Percentiles rank a stretch among this genome's conserved stretches.
Evolutionary conservation across 495 filamentous ascomycete genomes (phyloP).

Genomic region (Lasiosphaeria hispida): DNA sequence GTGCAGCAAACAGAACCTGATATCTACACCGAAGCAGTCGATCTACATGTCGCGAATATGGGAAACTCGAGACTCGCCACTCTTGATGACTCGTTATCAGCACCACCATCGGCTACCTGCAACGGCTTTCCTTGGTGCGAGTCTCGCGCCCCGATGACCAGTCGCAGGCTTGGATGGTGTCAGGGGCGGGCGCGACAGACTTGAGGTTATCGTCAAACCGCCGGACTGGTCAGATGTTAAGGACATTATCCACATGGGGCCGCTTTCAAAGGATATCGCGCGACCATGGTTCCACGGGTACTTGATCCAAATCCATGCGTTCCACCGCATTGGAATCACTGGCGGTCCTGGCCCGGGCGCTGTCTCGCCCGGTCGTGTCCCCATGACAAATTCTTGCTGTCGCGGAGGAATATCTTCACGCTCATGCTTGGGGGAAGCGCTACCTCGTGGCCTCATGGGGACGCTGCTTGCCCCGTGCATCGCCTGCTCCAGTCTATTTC

Average conservation of each 20-base stretch:
- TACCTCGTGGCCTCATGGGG: not conserved
- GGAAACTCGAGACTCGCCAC: not conserved
- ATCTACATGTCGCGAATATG: not conserved
- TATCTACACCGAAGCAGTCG: not conserved
- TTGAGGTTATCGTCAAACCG: no score
- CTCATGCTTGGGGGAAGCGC: no score
- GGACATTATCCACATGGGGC: not conserved
- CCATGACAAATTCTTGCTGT: not conserved
- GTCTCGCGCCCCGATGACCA: not conserved
- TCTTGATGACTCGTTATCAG: no score
- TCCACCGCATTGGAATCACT: constrained; percentile 17
- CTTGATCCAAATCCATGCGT: constrained; percentile 12
- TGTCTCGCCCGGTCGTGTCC: not conserved
- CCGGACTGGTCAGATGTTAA: no score
- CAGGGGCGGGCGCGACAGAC: no score
- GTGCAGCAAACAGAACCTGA: not conserved
- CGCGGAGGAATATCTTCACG: not conserved
- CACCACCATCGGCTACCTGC: no score
- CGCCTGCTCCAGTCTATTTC: no score
- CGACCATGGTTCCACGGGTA: constrained; percentile 6
- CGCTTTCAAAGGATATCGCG: not conserved
- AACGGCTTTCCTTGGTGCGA: not conserved
- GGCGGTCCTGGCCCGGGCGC: not conserved
- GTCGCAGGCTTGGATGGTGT: not conserved
- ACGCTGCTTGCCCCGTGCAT: not conserved